Base-by-base conservation (phyloP, 768 basidiomycete genomes). In the Antrodiella citrinella region DNA sequence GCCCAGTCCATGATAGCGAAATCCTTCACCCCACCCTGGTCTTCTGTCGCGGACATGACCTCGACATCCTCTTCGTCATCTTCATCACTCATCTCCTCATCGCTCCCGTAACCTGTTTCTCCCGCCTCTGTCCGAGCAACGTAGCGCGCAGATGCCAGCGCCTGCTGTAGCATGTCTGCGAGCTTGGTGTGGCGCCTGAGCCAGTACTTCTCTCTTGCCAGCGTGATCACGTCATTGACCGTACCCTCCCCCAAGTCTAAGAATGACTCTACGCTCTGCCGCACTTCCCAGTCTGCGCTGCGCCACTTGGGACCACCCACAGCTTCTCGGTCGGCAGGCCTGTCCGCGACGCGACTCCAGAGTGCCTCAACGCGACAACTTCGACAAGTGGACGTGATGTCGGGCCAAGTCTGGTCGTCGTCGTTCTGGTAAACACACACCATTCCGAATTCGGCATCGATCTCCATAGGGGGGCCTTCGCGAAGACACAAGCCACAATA, bases 171-270 rank as follows among this genome's bases (percentile, higher is more conserved):
- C 60, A 87, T 72, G 50, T 84, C 82, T 1, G 71, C 69, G 52
- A 87, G 72, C 54, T 81, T 81, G 0, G 87, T 90, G 59, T 78
- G 63, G 38, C 67, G 72, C 30, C 79, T 69, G 44, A 89, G 62
- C 87, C 87, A 90, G 49, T 73, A 69, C 62, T 86, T 84, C 63
- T 89, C 87, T 53, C 78, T 72, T 13, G 82, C 82, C 23, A 84
- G 64, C 24, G 61, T 61, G 26, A 87, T 61, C 19, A 88, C 80
- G 43, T 85, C 81, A 41, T 61, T 57, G 51, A 89, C 75, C 4
- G 71, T 75, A 19, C 86, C 86, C 54, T 89, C 87, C 2, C 76
- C 84, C 21, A 84, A 69, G 50, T 88, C 86, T 35, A 88, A 65
- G 65, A 85, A 90, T n/a, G 75, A 75, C 47, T 84, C 84, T 11